Evolutionary conservation across 371 early-diverging fungal genomes (phyloP), one percentile per base, ranked within the genome.

Genomic region (Circinella minor): DNA sequence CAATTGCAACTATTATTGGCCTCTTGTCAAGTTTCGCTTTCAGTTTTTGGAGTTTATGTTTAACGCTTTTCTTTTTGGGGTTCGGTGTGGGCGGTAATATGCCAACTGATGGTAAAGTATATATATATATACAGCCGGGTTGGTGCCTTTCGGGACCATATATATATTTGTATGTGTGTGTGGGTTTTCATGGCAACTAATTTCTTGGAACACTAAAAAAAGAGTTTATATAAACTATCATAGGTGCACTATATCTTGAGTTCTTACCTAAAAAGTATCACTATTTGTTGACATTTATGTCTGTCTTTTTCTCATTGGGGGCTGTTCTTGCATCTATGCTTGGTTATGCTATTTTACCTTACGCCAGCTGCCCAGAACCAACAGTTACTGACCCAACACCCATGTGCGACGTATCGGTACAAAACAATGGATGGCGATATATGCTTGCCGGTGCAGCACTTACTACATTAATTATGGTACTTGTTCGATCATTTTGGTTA

Each of bases 51-150:
- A 74, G 84, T 43, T 77, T 93, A 18, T 94, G 92, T 69, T 36
- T 88, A 13, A 77, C 88, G 38, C 73, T 93, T 3, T 88, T 92
- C 59, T 86, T 85, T 6, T 79, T 94, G 65, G 95, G 94, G 4
- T 89, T 93, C 75, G 95, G 94, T 15, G 93, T 95, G 39, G 95
- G 95, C 60, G 95, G 96, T 37, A 95, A 94, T 71, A 90, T 94
- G 88, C 94, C 95, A n/a, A 93, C 93, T 27, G 93, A 94, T 81
- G 89, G 91, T 87, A 83, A 27, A 27, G 27, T 27, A 27, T 27
- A 27, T 27, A 27, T 27, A 27, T 27, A 27, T 27, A 27, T 27
- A 27, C 2, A 2, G 27, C 27, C 27, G 0, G 27, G 27, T 27
- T 27, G 27, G 27, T 27, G 2, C 27, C 27, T 27, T 27, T 27